phyloP scores from a whole-genome alignment of 345 rosid genomes.

The Stellera chamaejasme region DNA sequence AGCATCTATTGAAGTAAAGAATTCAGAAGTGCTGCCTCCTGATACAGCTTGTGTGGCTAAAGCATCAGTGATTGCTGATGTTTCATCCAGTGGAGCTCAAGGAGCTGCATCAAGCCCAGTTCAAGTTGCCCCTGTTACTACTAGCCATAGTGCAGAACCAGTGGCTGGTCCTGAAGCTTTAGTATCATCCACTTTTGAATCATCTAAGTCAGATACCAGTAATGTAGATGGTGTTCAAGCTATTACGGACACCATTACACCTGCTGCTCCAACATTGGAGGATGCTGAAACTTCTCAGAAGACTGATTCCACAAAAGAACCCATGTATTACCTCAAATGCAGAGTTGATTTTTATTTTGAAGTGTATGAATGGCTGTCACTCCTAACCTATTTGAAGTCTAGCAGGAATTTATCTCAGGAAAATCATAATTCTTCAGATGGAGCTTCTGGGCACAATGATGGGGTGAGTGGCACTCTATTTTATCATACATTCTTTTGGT shows the following conservation, averaged over 20 bases:
- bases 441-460: constrained; percentile 24
- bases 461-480: constrained; percentile 23
- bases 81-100: constrained; percentile 25
- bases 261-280: constrained; percentile 26
- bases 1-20: constrained; percentile 26
- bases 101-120: constrained; percentile 49
- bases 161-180: constrained; percentile 33
- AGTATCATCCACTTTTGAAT: constrained; percentile 26
- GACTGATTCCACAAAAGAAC: constrained; percentile 20
- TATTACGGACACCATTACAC: constrained; percentile 18
- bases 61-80: constrained; percentile 30
- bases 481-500: constrained; percentile 1
- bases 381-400: constrained; percentile 24
- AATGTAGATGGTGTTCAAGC: constrained; percentile 31
- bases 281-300: constrained; percentile 36
- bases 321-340: constrained; percentile 37
- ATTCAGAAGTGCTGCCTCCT: constrained; percentile 23
- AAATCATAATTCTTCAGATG: constrained; percentile 23
- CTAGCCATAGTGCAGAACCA: constrained; percentile 26
- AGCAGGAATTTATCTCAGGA: constrained; percentile 19
- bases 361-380: constrained; percentile 11
- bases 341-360: constrained; percentile 11
- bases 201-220: constrained; percentile 19
- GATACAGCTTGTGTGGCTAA: constrained; percentile 20
- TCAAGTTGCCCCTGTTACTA: constrained; percentile 33